A percentile compares a stretch with the other conserved stretches of the same genome.
Conservation (phyloP, 768 basidiomycete species). For the Saitozyma podzolica region DNA sequence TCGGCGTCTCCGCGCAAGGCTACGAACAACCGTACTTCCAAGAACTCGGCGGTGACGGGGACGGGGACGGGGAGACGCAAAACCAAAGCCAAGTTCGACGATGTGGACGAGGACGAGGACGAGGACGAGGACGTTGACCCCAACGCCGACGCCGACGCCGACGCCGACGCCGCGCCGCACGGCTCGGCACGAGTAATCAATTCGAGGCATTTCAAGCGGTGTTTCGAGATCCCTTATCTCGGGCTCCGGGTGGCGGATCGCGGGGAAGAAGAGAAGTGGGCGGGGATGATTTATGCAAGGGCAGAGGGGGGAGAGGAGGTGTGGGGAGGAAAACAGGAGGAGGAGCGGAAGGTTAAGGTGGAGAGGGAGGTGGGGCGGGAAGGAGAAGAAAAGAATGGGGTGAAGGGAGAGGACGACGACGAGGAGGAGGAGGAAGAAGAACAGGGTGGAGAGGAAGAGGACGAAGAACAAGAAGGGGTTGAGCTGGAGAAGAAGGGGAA, state of each 20-base stretch:
- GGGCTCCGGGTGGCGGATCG: not conserved
- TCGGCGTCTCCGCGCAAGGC: not conserved
- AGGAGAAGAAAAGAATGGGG: not conserved
- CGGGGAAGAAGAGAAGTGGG: not conserved
- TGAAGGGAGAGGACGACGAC: not conserved
- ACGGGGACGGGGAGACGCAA: too few species aligned
- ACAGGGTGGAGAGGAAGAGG: not conserved
- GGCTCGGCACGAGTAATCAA: constrained; percentile 36
- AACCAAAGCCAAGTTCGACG: too few species aligned
- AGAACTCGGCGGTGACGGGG: not conserved
- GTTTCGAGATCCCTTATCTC: constrained; percentile 21
- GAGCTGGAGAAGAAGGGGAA: constrained; percentile 1
- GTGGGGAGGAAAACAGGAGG: not conserved
- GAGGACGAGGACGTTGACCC: not conserved
- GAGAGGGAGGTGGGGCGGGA: not conserved
- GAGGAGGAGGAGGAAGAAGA: not conserved
- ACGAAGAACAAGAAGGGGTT: not conserved
- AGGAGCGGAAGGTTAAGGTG: constrained; percentile 5
- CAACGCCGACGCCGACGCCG: not conserved
- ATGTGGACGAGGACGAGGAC: too few species aligned
- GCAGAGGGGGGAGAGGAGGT: not conserved
- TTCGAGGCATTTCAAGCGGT: constrained; percentile 28
- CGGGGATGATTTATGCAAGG: too few species aligned
- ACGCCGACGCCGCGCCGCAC: not conserved
- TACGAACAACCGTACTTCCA: constrained; percentile 2